These are phyloP conservation scores for Cyclocybe cylindracea DNA, from an alignment of 768 basidiomycete species.

Conservation along the genomic window DNA sequence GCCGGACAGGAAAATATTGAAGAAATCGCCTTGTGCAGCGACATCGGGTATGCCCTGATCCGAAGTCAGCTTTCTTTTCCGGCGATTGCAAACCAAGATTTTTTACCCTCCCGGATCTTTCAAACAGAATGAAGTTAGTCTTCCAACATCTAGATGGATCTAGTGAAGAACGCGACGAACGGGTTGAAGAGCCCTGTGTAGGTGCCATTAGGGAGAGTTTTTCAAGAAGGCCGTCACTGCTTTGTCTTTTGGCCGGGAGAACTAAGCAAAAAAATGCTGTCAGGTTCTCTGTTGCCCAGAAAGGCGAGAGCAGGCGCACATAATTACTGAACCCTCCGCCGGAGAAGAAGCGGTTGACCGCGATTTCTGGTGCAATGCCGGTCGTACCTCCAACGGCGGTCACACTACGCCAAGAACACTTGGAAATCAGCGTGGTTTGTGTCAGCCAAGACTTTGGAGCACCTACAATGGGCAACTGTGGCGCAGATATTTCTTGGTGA, in stretches of 20 bases:
- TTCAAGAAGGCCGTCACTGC: constrained; percentile 47
- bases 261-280: constrained; percentile 32
- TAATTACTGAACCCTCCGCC: constrained; percentile 76
- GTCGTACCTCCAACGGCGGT: constrained; percentile 69
- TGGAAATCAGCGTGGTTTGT: too few species aligned
- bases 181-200: constrained; percentile 64
- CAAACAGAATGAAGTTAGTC: not conserved
- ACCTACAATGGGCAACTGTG: constrained; percentile 49
- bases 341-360: constrained; percentile 53
- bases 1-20: constrained; percentile 48
- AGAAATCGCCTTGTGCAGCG: constrained; percentile 53
- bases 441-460: too few species aligned
- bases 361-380: constrained; percentile 52
- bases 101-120: constrained; percentile 52
- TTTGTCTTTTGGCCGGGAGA: constrained; percentile 43
- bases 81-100: too few species aligned
- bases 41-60: constrained; percentile 63
- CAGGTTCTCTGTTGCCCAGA: not conserved
- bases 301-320: constrained; percentile 31
- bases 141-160: not conserved
- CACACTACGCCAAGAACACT: constrained; percentile 40
- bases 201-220: constrained; percentile 41
- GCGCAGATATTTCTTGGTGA: not conserved
- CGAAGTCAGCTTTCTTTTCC: too few species aligned
- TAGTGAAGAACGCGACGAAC: constrained; percentile 32